Base-by-base conservation (phyloP, 805 yeast genomes). In the Wickerhamomyces bisporus region DNA sequence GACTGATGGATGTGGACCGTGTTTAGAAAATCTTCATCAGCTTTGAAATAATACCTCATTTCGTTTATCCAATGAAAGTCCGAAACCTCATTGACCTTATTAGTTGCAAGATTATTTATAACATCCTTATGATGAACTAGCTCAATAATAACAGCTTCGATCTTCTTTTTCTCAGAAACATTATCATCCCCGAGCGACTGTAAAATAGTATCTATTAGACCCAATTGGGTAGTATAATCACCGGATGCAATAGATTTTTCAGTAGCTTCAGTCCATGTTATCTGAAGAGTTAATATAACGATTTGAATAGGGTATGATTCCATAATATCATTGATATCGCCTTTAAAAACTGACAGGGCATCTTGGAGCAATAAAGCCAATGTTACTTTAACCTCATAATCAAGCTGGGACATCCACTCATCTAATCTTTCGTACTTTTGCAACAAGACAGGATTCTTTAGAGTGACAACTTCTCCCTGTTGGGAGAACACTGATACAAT, bases 91-190 rank as follows among this genome's bases (percentile, higher is more conserved):
- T 35, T 38, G 12, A 52, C 47, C 6, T 39, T 25, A 13, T 42
- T 31, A 3, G 36, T 27, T 25, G 38, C 14, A 14, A 66, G 42
- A 9, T 35, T 32, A 1, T 34, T 30, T 2, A 71, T 26, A 1
- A 73, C 63, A 27, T 73, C 73, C 20, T 65, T 53, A 29, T 78
- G 82, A 43, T 84, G 87, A 6, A 82, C 68, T 6, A 73, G 42
- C 44, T 87, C 96, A 19, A 84, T 72, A 11, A 85, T 66, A n/a
- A 86, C 49, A 10, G 73, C 66, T 50, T 85, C 87, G 17, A 69
- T 44, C 40, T 76, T 77, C 35, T 62, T 64, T 12, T 78, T 60
- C 12, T 52, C 50, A 5, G 68, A 34, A 0, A 44, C 17, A 0
- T 53, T 28, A 12, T 69, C 40, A 3, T 7, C 1, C 2, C 25